Conservation (phyloP, 2,329 filamentous ascomycete genomes). For the Xylariaceae sp. region DNA sequence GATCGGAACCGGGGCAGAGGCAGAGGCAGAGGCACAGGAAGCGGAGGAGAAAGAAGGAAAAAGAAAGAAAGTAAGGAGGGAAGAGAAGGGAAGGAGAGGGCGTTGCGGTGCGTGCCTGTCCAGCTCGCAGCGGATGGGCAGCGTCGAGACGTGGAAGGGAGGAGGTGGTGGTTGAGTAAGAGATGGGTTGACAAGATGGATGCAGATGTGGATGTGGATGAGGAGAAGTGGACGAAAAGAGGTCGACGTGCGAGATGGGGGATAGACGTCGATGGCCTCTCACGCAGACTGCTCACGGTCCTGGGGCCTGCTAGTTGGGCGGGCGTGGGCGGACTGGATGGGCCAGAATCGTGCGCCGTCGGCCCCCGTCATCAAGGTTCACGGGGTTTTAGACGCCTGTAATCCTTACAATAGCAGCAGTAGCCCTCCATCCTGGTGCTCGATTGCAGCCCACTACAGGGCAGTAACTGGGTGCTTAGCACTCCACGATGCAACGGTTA, state of each 20-base stretch:
- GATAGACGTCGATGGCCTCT: neutral
- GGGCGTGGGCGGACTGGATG: neutral
- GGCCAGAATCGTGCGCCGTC: too few species aligned
- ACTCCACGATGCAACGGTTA: too few species aligned
- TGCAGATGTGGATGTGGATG: neutral
- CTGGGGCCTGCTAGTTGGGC: neutral
- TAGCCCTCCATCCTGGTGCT: too few species aligned
- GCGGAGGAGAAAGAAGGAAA: conserved; percentile 24
- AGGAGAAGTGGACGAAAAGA: conserved; percentile 12
- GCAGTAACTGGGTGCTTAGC: too few species aligned
- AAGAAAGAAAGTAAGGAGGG: conserved; percentile 16
- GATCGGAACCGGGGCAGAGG: conserved; percentile 19
- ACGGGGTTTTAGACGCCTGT: too few species aligned
- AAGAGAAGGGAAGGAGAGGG: conserved; percentile 22
- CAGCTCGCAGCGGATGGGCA: conserved; percentile 15
- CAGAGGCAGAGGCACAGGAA: conserved; percentile 23
- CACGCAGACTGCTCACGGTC: too few species aligned
- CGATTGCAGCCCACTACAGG: too few species aligned
- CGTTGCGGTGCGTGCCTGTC: neutral
- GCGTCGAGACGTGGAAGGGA: conserved; percentile 4
- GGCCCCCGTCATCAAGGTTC: too few species aligned
- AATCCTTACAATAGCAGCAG: too few species aligned
- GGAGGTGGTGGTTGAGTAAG: conserved; percentile 21
- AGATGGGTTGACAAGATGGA: conserved; percentile 1
- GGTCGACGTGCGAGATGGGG: conserved; percentile 1